phyloP scores from a whole-genome alignment of 805 yeast species.

The Candida awuae region DNA sequence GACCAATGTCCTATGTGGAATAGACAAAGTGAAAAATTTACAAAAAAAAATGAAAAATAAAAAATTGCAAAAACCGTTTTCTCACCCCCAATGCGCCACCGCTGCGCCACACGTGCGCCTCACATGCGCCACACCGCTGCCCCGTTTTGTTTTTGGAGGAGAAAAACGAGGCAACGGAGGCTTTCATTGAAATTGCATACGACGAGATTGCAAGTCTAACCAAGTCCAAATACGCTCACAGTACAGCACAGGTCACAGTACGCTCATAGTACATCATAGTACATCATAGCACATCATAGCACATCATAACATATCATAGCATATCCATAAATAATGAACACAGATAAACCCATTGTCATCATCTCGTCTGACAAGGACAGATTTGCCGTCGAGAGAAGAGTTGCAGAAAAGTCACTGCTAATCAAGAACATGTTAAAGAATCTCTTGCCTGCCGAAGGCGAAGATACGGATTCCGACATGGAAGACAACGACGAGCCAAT shows the following conservation, averaged over 20 bases:
- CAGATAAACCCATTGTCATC: conserved; percentile 30
- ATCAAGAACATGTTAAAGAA: conserved; percentile 84
- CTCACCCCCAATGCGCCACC: too few relatives aligned
- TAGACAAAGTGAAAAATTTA: conserved; percentile 1
- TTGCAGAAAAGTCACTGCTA: conserved; percentile 79
- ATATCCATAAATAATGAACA: conserved; percentile 11
- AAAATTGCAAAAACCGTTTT: too few relatives aligned
- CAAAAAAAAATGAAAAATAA: too few relatives aligned
- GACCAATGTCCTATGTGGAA: neutral
- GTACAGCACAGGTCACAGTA: too few relatives aligned
- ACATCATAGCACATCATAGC: neutral
- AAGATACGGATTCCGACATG: conserved; percentile 36
- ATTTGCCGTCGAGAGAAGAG: conserved; percentile 68
- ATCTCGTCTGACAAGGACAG: conserved; percentile 76
- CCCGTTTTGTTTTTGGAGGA: too few relatives aligned
- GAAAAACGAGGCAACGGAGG: too few relatives aligned
- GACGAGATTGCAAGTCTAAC: too few relatives aligned
- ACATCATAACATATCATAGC: neutral
- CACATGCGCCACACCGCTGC: too few relatives aligned
- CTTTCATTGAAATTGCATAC: too few relatives aligned
- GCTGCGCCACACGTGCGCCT: too few relatives aligned
- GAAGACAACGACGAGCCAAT: conserved; percentile 58
- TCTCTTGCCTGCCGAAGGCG: conserved; percentile 33
- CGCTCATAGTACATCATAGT: neutral
- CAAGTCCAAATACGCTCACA: too few relatives aligned